phyloP scores from a whole-genome alignment of 1,139 yeast species.

The Blastobotrys illinoisensis region DNA sequence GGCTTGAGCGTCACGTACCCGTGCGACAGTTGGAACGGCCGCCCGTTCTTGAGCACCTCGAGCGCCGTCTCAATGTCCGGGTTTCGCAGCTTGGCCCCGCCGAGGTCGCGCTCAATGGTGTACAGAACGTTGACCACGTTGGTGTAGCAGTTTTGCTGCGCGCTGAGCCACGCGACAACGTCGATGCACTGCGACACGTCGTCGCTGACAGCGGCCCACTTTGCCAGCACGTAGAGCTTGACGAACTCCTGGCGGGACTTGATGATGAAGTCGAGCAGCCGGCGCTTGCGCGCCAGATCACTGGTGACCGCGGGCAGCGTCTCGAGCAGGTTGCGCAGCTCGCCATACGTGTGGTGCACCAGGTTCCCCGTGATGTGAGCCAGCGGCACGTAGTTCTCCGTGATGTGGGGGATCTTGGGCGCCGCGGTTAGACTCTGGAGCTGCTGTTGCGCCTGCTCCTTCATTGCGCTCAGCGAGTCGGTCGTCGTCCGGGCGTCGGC shows the following conservation, averaged over 20 bases:
- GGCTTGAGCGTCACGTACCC: conserved; percentile 48
- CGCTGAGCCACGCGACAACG: conserved; percentile 79
- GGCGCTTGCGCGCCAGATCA: conserved; percentile 60
- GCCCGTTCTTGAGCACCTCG: conserved; percentile 73
- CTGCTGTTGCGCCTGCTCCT: conserved; percentile 11
- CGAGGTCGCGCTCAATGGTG: conserved; percentile 57
- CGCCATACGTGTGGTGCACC: conserved; percentile 59
- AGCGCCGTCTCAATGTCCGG: conserved; percentile 83
- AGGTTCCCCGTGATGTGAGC: conserved; percentile 53
- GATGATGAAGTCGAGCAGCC: conserved; percentile 62
- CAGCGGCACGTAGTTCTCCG: conserved; percentile 64
- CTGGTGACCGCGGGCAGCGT: conserved; percentile 50
- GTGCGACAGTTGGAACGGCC: conserved; percentile 70
- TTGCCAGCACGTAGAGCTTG: conserved; percentile 74
- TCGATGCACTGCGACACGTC: conserved; percentile 76
- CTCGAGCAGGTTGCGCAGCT: conserved; percentile 56
- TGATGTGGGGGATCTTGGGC: conserved; percentile 59
- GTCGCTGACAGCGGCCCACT: conserved; percentile 74
- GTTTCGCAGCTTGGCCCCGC: conserved; percentile 83
- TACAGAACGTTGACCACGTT: conserved; percentile 60
- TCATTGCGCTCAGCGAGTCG: conserved; percentile 6
- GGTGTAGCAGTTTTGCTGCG: conserved; percentile 63
- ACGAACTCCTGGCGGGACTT: conserved; percentile 74
- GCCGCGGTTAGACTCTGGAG: conserved; percentile 9
- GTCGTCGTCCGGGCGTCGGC: not conserved